A percentile compares a stretch with the other conserved stretches of the same genome.
These are phyloP conservation scores for Ochetophila trinervis DNA, from an alignment of 306 rosid species.

Conservation along the genomic window DNA sequence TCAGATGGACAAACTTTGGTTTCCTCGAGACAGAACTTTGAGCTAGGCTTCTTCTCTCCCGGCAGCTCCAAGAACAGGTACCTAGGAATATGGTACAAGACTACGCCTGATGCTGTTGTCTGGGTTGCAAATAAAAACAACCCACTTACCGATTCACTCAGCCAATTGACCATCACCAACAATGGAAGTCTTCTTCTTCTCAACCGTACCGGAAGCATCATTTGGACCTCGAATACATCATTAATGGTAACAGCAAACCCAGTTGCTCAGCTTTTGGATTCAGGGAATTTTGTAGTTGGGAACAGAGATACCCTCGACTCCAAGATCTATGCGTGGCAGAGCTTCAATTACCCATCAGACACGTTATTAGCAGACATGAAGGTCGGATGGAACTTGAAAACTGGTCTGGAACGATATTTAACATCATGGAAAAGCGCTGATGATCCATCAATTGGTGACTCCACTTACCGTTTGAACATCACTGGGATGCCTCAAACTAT, in stretches of 20 bases:
- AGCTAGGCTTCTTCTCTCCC: slow-evolving; percentile 22
- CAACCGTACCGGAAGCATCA: not conserved
- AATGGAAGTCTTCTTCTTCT: slow-evolving; percentile 37
- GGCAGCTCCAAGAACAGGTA: slow-evolving; percentile 5
- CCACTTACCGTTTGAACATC: not conserved
- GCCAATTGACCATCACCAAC: slow-evolving; percentile 20
- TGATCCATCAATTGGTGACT: not conserved
- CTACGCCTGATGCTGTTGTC: not conserved
- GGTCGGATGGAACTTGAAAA: not conserved
- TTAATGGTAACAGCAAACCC: not conserved
- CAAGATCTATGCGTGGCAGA: slow-evolving; percentile 27
- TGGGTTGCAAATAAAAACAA: slow-evolving; percentile 31
- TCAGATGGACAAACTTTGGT: not conserved
- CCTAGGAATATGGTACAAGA: slow-evolving; percentile 26
- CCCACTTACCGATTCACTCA: not conserved
- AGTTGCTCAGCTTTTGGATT: slow-evolving; percentile 28
- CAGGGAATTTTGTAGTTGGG: slow-evolving; percentile 36
- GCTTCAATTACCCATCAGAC: slow-evolving; percentile 7
- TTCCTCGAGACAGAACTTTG: slow-evolving; percentile 4
- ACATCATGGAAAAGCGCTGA: slow-evolving; percentile 4
- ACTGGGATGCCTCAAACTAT: not conserved
- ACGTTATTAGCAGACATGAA: not conserved
- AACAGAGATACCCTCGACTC: not conserved
- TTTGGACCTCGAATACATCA: slow-evolving; percentile 19
- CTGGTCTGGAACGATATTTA: not conserved